A percentile compares a stretch with the other conserved stretches of the same genome.
Conservation (phyloP, 495 filamentous ascomycete species). For the Cetradonia linearis region DNA sequence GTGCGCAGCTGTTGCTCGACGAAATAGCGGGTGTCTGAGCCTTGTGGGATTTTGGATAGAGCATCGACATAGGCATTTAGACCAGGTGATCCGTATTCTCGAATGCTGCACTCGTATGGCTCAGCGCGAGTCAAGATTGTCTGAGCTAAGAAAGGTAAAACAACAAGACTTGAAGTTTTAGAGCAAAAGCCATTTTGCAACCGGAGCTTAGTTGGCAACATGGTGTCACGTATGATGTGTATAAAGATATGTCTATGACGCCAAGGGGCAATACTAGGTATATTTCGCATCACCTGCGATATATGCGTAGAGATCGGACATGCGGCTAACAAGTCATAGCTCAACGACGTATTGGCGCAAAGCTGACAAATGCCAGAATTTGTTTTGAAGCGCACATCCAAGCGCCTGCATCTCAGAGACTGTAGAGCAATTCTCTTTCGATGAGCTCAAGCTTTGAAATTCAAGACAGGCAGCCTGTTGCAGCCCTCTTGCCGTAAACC, state of each 20-base stretch:
- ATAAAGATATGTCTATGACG: too few relatives aligned
- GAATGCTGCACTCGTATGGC: not conserved
- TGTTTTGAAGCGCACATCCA: not conserved
- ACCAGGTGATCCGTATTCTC: not conserved
- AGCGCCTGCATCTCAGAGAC: not conserved
- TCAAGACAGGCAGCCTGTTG: not conserved
- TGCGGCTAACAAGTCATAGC: not conserved
- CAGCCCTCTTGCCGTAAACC: not conserved
- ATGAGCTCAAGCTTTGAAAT: too few relatives aligned
- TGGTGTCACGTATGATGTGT: too few relatives aligned
- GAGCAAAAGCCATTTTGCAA: too few relatives aligned
- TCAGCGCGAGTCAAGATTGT: not conserved
- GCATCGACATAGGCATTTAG: not conserved
- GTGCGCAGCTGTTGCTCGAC: slow-evolving; percentile 6
- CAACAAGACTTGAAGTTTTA: too few relatives aligned
- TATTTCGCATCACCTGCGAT: not conserved
- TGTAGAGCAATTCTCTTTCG: too few relatives aligned
- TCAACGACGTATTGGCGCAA: not conserved
- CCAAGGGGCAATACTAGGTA: not conserved
- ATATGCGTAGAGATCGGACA: not conserved
- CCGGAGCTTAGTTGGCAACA: too few relatives aligned
- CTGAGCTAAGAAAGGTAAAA: too few relatives aligned
- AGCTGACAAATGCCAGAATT: not conserved
- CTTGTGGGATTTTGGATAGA: not conserved
- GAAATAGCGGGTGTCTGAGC: not conserved